Conservation (phyloP, 257 asterid species). For the Linderniella brevidens region DNA sequence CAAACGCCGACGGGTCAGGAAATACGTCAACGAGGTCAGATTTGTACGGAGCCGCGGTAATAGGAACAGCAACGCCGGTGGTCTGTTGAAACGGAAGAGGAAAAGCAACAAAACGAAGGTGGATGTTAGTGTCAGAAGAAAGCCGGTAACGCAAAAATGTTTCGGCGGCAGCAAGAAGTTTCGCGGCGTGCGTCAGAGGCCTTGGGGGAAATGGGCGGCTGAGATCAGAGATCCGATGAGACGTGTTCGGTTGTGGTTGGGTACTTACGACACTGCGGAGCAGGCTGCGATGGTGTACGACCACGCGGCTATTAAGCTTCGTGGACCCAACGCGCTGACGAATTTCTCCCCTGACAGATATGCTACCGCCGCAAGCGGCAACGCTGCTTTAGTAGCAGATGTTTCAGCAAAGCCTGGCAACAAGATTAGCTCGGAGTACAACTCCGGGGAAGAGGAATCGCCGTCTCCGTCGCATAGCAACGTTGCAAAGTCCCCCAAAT, state of each 20-base stretch:
- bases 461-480: conserved; percentile 19
- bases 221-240: conserved; percentile 86
- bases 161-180: conserved; percentile 26
- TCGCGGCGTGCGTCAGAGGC: conserved; percentile 87
- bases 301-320: conserved; percentile 83
- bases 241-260: conserved; percentile 84
- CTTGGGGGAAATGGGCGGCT: conserved; percentile 99
- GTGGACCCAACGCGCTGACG: conserved; percentile 92
- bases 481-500: conserved; percentile 44
- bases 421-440: conserved; percentile 24
- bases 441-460: conserved; percentile 43
- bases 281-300: conserved; percentile 98
- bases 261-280: conserved; percentile 90
- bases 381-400: too few species aligned
- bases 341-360: conserved; percentile 25
- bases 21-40: conserved; percentile 51
- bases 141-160: conserved; percentile 5
- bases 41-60: conserved; percentile 10
- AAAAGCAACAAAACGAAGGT: conserved; percentile 12
- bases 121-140: too few species aligned
- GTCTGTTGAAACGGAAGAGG: conserved; percentile 23
- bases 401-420: too few species aligned
- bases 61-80: too few species aligned
- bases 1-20: conserved; percentile 41
- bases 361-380: too few species aligned